Conservation (phyloP, 257 asterid genomes). For the Solanum piurae region DNA sequence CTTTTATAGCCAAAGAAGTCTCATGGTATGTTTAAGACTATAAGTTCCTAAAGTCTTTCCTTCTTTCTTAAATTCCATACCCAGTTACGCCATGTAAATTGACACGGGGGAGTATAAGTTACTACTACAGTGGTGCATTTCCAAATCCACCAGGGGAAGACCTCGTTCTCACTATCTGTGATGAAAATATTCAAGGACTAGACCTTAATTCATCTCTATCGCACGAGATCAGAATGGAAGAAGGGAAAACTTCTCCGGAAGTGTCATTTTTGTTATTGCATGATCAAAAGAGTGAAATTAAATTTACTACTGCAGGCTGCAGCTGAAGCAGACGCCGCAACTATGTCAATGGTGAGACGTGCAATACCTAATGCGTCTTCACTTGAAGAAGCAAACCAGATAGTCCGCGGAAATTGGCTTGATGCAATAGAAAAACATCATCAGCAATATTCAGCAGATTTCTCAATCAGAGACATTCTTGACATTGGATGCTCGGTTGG, state of each 20-base stretch:
- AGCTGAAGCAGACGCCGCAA: slow-evolving; percentile 96
- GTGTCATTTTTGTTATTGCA: background rate
- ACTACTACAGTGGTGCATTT: background rate
- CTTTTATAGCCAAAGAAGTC: background rate
- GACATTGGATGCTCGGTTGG: slow-evolving; percentile 96
- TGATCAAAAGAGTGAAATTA: background rate
- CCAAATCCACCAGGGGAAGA: background rate
- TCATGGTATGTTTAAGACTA: background rate
- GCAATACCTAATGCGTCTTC: slow-evolving; percentile 76
- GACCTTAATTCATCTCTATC: background rate
- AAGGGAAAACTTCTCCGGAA: background rate
- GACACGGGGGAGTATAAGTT: background rate
- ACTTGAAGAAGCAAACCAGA: slow-evolving; percentile 68
- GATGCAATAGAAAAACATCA: slow-evolving; percentile 68
- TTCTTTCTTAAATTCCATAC: background rate
- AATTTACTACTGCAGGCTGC: slow-evolving; percentile 58
- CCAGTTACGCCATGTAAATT: background rate
- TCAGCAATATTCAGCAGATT: slow-evolving; percentile 31
- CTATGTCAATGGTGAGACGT: slow-evolving; percentile 79
- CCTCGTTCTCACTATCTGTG: background rate
- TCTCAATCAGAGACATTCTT: slow-evolving; percentile 41
- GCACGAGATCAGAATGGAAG: background rate
- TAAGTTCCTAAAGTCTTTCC: background rate
- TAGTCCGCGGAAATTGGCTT: slow-evolving; percentile 92
- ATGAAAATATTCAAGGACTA: background rate